Percentiles rank a stretch among this genome's conserved stretches.
These are phyloP conservation scores for Holtermanniella nyarrowii DNA, from an alignment of 768 basidiomycete genomes.

Conservation along the genomic window DNA sequence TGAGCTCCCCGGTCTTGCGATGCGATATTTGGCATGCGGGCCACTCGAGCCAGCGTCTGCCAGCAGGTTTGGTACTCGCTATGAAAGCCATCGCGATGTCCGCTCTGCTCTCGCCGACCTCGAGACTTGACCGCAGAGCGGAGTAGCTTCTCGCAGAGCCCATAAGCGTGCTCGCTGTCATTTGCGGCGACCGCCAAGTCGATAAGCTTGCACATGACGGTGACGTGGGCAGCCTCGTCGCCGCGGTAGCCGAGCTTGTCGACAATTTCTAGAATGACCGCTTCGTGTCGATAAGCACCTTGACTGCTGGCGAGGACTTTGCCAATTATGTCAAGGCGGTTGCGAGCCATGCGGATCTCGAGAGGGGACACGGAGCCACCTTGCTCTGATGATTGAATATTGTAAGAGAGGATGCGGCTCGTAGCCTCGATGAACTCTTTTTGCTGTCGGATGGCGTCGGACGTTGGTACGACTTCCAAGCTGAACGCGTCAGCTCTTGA, in stretches of 20 bases:
- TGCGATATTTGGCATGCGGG: neutral
- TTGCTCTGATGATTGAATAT: constrained; percentile 60
- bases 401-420: constrained; percentile 86
- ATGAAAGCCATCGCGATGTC: no score
- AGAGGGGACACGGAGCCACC: constrained; percentile 75
- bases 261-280: constrained; percentile 81
- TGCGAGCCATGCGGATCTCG: constrained; percentile 83
- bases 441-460: constrained; percentile 56
- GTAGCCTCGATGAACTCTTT: constrained; percentile 96
- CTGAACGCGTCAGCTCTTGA: constrained; percentile 43
- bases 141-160: constrained; percentile 46
- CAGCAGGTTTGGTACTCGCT: neutral
- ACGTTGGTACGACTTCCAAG: constrained; percentile 59
- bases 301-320: constrained; percentile 71
- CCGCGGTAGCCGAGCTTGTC: constrained; percentile 69
- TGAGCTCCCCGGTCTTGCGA: neutral
- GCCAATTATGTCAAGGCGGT: constrained; percentile 76
- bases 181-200: constrained; percentile 74
- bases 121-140: no score
- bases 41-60: neutral
- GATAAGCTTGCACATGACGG: constrained; percentile 78
- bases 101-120: no score
- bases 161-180: constrained; percentile 66
- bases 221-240: constrained; percentile 66
- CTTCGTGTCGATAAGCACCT: constrained; percentile 82